phyloP scores from a whole-genome alignment of 225 moss, liverwort and hornwort genomes.

The Physcomitrellopsis africana region DNA sequence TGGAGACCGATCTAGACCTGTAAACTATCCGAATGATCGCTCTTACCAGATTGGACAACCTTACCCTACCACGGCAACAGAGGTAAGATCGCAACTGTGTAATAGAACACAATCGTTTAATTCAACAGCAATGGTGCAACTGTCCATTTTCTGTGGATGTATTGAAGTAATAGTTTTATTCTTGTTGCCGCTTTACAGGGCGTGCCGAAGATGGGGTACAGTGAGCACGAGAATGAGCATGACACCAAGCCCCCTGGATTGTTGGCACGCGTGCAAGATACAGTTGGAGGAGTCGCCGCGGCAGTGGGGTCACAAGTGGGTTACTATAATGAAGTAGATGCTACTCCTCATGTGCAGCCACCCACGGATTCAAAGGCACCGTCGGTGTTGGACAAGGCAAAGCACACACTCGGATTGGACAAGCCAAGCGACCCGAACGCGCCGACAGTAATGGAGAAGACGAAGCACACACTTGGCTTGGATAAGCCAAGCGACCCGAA shows the following conservation, averaged over 20 bases:
- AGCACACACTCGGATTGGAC: slow-evolving; percentile 3
- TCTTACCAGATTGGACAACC: too few species aligned
- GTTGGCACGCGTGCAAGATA: slow-evolving; percentile 37
- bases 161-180: not conserved
- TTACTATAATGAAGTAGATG: slow-evolving; percentile 38
- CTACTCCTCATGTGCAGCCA: not conserved
- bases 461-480: not conserved
- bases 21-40: too few species aligned
- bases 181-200: not conserved
- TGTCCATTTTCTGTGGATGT: too few species aligned
- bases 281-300: slow-evolving; percentile 34
- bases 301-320: slow-evolving; percentile 47
- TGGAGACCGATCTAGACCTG: too few species aligned
- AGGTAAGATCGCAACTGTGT: too few species aligned
- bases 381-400: slow-evolving; percentile 5
- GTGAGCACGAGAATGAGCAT: not conserved
- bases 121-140: too few species aligned
- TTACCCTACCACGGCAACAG: too few species aligned
- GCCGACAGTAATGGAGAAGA: slow-evolving; percentile 6
- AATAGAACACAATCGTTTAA: too few species aligned
- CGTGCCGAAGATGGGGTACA: not conserved
- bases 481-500: slow-evolving; percentile 30
- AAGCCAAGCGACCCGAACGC: slow-evolving; percentile 5
- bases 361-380: not conserved
- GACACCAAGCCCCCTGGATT: slow-evolving; percentile 1